phyloP scores from a whole-genome alignment of 2,329 filamentous ascomycete species.

The Cytospora chrysosperma region DNA sequence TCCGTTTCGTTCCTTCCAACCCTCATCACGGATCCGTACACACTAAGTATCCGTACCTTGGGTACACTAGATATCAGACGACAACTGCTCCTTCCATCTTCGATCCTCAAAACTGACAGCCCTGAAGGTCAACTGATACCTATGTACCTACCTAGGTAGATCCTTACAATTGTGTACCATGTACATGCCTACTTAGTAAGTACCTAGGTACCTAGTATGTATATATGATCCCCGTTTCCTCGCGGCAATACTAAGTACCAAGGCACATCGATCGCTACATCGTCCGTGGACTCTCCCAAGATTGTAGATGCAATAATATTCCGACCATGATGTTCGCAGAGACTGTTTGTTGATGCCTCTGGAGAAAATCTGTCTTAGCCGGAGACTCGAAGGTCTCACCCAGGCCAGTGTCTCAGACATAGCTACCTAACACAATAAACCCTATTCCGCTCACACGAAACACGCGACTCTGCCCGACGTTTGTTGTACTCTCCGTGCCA shows the following conservation, averaged over 20 bases:
- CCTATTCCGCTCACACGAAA: constrained; percentile 5
- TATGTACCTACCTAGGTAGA: background rate
- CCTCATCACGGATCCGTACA: no score
- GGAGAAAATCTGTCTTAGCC: background rate
- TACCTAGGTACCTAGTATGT: background rate
- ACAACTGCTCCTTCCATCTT: background rate
- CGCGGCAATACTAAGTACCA: no score
- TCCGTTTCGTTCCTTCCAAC: background rate
- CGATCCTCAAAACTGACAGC: background rate
- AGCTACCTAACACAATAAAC: background rate
- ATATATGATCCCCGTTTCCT: no score
- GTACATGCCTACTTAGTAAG: no score
- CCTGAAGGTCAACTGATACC: no score
- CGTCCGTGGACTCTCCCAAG: no score
- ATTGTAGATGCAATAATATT: background rate
- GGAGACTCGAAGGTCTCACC: background rate
- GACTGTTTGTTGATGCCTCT: background rate
- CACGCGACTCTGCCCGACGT: background rate
- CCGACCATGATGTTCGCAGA: background rate
- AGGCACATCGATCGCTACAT: no score
- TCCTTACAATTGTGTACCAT: no score
- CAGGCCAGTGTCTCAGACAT: constrained; percentile 15
- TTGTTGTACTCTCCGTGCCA: background rate
- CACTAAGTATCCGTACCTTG: no score
- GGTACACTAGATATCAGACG: background rate